Conservation (phyloP, 805 yeast genomes). For the Lipomyces spencermartinsiae region DNA sequence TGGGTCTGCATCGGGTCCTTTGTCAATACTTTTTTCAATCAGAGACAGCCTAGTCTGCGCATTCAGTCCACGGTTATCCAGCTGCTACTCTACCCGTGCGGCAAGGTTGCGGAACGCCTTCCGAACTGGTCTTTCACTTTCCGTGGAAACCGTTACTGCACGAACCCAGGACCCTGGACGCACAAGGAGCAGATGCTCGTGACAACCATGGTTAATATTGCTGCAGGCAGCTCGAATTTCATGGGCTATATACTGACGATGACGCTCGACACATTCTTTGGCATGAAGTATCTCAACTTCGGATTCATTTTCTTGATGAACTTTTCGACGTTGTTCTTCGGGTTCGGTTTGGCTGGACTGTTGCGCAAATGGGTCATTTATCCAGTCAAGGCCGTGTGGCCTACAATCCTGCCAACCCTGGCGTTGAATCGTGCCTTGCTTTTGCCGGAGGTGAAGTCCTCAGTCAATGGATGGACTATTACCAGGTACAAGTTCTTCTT, state of each 20-base stretch:
- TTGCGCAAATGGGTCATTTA: slow-evolving; percentile 63
- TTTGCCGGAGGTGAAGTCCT: slow-evolving; percentile 50
- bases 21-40: slow-evolving; percentile 59
- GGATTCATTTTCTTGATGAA: slow-evolving; percentile 63
- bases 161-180: slow-evolving; percentile 67
- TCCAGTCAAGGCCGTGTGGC: slow-evolving; percentile 74
- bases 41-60: slow-evolving; percentile 61
- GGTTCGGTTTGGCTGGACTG: slow-evolving; percentile 71
- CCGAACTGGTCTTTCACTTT: slow-evolving; percentile 28
- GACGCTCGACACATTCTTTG: slow-evolving; percentile 9
- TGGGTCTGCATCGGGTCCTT: slow-evolving; percentile 64
- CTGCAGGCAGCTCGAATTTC: slow-evolving; percentile 9
- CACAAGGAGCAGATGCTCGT: slow-evolving; percentile 50
- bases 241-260: slow-evolving; percentile 9
- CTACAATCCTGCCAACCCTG: slow-evolving; percentile 56
- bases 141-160: slow-evolving; percentile 48
- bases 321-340: slow-evolving; percentile 65
- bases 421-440: slow-evolving; percentile 58
- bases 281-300: slow-evolving; percentile 14
- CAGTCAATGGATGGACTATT: slow-evolving; percentile 65
- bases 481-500: slow-evolving; percentile 58
- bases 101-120: slow-evolving; percentile 45
- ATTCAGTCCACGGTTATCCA: slow-evolving; percentile 67
- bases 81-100: slow-evolving; percentile 68
- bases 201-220: slow-evolving; percentile 47